These are phyloP conservation scores for Trichoderma sp. DNA, from an alignment of 2,329 filamentous ascomycete genomes.

Conservation along the genomic window DNA sequence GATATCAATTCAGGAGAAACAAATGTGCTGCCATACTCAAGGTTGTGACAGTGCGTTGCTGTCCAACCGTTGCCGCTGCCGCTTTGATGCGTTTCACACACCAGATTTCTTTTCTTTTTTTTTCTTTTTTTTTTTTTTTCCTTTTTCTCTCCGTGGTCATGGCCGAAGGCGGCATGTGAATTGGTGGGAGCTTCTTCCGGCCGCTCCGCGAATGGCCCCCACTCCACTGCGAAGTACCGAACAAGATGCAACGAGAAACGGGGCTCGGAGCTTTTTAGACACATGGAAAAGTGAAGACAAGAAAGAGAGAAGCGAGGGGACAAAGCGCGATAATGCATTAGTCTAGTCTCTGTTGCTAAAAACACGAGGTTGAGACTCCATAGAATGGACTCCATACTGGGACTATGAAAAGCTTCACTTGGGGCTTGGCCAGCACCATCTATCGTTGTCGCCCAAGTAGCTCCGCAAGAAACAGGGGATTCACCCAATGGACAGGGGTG, in stretches of 20 bases:
- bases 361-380: background rate
- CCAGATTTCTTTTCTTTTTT: background rate
- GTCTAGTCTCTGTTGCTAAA: background rate
- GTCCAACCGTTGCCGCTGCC: background rate
- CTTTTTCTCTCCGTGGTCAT: background rate
- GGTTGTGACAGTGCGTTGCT: background rate
- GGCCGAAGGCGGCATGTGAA: conserved; percentile 19
- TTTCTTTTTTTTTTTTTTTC: background rate
- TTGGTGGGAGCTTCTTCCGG: conserved; percentile 15
- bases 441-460: background rate
- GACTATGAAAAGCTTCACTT: background rate
- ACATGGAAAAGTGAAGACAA: background rate
- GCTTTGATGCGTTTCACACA: background rate
- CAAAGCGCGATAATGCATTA: background rate
- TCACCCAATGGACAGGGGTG: background rate
- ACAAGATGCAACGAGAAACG: conserved; percentile 6
- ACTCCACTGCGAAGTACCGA: conserved; percentile 8
- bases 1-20: background rate
- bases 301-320: background rate
- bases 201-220: conserved; percentile 15
- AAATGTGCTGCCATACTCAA: background rate
- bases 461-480: background rate
- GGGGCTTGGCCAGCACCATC: background rate
- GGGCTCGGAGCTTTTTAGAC: conserved; percentile 1
- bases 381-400: background rate